Base-by-base conservation (phyloP, 1,284 basidiomycete genomes). In the Cryptococcus maquisensis region DNA sequence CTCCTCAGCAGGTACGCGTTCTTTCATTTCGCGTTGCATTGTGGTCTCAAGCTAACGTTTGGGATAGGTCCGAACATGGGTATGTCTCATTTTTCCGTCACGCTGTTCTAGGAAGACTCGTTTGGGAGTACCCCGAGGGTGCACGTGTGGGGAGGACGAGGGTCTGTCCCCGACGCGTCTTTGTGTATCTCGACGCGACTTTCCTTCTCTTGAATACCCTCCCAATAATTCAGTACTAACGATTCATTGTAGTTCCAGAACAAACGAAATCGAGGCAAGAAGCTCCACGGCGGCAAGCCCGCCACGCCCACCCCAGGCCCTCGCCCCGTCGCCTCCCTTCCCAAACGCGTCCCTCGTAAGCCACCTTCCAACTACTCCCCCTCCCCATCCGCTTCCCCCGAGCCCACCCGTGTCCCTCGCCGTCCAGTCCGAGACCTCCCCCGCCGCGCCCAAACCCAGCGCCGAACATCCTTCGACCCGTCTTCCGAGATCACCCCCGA, bases 61-160 rank as follows among this genome's bases (percentile, higher is more conserved):
- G 9, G 7, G n/a, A 12, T 49, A 71, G 69, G 64, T 68, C 43
- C 64, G 69, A 35, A 69, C 68, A 36, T 71, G 69, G 69, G 69
- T 71, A 60, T 41, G 69, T 55, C 44, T 18, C 47, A 37, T 40
- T 37, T 18, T 37, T 15, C 40, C 24, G 49, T 44, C 28, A 8
- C 28, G 28, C 28, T 32, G 10, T 32, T 32, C 28, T 32, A 10
- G 28, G 7, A 32, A 32, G 28, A 8, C 28, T 6, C 28, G 28
- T 32, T 32, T 6, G 28, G 28, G 28, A 8, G 28, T 32, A 32
- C 28, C 28, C 10, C 5, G 6, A 10, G 28, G 28, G 28, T 32
- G 28, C 28, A 32, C 28, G 28, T 10, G 28, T 32, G 28, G 28
- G 28, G 28, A 32, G 28, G 28, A 32, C 28, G 28, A 7, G 28